Base-by-base conservation (phyloP, 2,329 filamentous ascomycete genomes). In the Fonsecaea monophora region DNA sequence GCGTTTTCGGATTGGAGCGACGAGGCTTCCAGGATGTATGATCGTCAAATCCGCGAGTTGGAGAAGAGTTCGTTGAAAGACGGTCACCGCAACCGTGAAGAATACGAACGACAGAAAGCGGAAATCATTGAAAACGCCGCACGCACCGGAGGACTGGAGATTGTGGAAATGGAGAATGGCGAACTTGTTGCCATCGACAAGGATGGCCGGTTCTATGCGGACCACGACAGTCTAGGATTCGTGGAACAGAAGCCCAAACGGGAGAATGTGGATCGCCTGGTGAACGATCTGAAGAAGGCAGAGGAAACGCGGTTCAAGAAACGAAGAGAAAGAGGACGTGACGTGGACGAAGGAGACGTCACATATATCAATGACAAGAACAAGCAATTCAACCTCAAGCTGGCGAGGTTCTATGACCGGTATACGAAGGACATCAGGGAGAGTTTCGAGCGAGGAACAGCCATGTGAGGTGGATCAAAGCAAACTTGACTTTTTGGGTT, bases 341-440 rank as follows among this genome's bases (percentile, higher is more conserved):
- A 89, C 77, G 90, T 89, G 69, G 92, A 94, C 66, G 93, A 96
- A 70, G 90, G 88, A 34, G 95, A 99, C 79, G 91, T 98, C 74
- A 98, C 94, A 7, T 98, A 97, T 81, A 99, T 99, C 86, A 99
- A 99, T 82, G 93, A 97, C 82, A 97, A 99, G 90, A 99, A 99
- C 85, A 98, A 98, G 85, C 93, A 97, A 85, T 99, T 99, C 84
- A 99, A 99, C 87, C 89, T 96, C 83, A 98, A 99, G 83, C 83
- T 99, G 79, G 85, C 90, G 62, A 86, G 95, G 72, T 99, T 98
- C 82, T 99, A 99, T 81, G 95, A 99, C 82, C 96, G 97, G 84
- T 99, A 99, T 80, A 99, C 95, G 54, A 89, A 91, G 37, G 95
- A 99, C 78, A 98, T 99, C 74, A 85, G 95, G 76, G 95, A 99